Evolutionary conservation across 2,329 filamentous ascomycete genomes (phyloP).

Genomic region (Colletotrichum sp.): DNA sequence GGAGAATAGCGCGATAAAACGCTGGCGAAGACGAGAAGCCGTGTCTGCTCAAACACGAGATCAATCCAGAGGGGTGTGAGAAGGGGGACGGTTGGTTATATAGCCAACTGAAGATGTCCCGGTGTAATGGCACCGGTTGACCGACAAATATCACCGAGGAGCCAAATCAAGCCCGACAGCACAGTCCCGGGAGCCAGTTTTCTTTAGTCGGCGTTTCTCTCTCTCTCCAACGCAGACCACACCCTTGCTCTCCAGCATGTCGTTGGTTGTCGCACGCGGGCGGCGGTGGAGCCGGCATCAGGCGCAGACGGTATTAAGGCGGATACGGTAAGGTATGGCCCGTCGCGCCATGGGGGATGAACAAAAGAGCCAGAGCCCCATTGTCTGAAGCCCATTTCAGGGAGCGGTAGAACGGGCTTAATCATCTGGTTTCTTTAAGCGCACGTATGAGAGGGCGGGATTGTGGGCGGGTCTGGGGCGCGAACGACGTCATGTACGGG

Average conservation of each 20-base stretch:
- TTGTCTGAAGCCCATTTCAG: neutral
- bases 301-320: neutral
- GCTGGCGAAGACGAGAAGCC: neutral
- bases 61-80: neutral
- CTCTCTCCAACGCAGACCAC: neutral
- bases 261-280: neutral
- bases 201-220: neutral
- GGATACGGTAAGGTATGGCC: neutral
- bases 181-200: neutral
- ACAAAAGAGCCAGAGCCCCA: neutral
- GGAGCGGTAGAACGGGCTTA: neutral
- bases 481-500: slow-evolving; percentile 10
- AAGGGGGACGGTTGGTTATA: neutral
- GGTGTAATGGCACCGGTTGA: neutral
- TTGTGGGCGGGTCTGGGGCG: neutral
- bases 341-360: neutral
- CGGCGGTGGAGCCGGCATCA: neutral
- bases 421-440: slow-evolving; percentile 4
- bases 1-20: neutral
- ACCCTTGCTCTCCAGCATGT: neutral
- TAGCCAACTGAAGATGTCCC: neutral
- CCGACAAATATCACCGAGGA: neutral
- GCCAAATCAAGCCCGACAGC: neutral
- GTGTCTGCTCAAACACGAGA: neutral
- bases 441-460: slow-evolving; percentile 11